A percentile compares a stretch with the other conserved stretches of the same genome.
phyloP scores from a whole-genome alignment of 2,329 filamentous ascomycete species.

The Endocalyx cinctus region DNA sequence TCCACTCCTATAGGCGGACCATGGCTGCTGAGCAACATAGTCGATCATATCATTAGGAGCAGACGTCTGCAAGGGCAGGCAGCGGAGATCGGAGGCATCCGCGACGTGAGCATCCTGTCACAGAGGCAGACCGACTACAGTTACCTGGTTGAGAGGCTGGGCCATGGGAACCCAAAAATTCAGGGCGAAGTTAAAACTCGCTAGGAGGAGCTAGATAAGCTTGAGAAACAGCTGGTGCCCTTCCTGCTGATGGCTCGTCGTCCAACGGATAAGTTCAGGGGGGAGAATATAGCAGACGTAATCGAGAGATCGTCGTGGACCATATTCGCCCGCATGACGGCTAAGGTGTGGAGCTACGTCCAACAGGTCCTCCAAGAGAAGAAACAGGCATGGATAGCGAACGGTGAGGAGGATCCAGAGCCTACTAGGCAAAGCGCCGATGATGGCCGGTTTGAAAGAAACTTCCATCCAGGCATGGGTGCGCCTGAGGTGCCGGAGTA shows the following conservation, averaged over 20 bases:
- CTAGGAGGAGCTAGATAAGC: background rate
- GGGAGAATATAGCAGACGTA: background rate
- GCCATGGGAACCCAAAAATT: background rate
- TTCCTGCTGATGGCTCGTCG: background rate
- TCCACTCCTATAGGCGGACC: conserved; percentile 3
- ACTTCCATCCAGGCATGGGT: no score
- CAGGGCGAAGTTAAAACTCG: background rate
- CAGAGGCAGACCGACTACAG: background rate
- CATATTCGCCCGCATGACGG: background rate
- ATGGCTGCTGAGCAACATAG: background rate
- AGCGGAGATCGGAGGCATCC: background rate
- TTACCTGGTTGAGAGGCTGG: background rate
- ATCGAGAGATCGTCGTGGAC: background rate
- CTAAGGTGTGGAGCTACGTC: background rate
- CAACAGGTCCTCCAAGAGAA: background rate
- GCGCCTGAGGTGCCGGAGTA: no score
- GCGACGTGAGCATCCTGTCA: background rate
- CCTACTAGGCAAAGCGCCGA: no score
- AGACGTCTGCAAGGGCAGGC: background rate
- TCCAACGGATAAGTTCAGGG: background rate
- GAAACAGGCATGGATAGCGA: background rate
- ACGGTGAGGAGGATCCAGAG: no score
- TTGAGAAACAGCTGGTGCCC: conserved; percentile 1
- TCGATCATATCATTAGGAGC: background rate
- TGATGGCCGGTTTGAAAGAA: no score